phyloP scores from a whole-genome alignment of 257 asterid genomes.

The Primulina huaijiensis region DNA sequence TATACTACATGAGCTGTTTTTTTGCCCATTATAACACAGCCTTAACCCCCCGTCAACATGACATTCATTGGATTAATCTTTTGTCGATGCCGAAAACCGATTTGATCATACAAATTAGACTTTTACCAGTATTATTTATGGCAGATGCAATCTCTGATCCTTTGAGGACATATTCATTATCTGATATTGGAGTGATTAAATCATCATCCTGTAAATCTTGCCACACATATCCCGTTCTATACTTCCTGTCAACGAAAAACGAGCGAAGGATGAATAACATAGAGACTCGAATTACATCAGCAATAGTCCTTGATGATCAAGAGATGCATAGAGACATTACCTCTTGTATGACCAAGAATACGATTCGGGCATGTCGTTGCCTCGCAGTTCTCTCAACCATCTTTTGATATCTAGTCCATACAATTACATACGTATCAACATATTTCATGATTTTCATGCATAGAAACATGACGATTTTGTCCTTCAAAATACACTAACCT shows the following conservation, averaged over 20 bases:
- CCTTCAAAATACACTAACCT: slow-evolving; percentile 38
- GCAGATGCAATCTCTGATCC: slow-evolving; percentile 64
- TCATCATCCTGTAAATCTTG: slow-evolving; percentile 92
- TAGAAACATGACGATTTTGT: neutral
- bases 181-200: slow-evolving; percentile 81
- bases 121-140: slow-evolving; percentile 36
- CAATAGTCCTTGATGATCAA: no score
- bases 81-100: neutral
- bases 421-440: neutral
- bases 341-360: slow-evolving; percentile 47
- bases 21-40: neutral
- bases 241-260: slow-evolving; percentile 42
- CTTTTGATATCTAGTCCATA: slow-evolving; percentile 25
- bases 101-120: neutral
- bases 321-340: neutral
- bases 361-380: slow-evolving; percentile 49
- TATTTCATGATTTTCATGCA: neutral
- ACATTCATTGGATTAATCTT: neutral
- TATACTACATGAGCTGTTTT: neutral
- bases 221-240: slow-evolving; percentile 82
- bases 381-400: slow-evolving; percentile 51
- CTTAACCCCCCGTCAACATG: neutral
- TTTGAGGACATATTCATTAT: slow-evolving; percentile 87
- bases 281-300: neutral
- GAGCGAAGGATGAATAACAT: neutral